Percentiles rank a stretch among this genome's conserved stretches.
Evolutionary conservation across 2,329 filamentous ascomycete genomes (phyloP).

Genomic region (Xylariomycetidae sp.): DNA sequence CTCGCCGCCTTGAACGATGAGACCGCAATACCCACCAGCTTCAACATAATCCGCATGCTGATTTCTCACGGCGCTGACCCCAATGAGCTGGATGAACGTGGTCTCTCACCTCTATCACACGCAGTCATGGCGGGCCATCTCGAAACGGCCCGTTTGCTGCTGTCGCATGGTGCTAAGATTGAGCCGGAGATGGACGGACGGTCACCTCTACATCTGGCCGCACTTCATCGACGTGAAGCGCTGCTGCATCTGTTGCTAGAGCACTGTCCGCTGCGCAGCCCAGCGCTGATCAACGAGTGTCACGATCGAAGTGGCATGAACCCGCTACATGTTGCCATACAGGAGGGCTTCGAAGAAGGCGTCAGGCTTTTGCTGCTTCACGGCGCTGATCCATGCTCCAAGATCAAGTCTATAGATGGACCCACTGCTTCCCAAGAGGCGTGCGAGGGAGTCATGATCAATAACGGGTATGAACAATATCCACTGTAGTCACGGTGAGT

Average conservation of each 20-base stretch:
- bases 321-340: background rate
- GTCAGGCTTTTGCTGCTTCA: background rate
- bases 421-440: no score
- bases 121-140: background rate
- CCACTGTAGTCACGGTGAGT: no score
- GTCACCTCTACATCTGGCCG: background rate
- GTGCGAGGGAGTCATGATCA: no score
- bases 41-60: background rate
- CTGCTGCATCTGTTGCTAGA: background rate
- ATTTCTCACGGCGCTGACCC: background rate
- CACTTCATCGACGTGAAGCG: background rate
- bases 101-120: background rate
- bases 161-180: background rate
- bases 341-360: background rate
- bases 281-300: background rate
- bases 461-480: no score
- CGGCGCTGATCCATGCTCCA: background rate
- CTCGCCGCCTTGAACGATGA: background rate
- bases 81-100: background rate
- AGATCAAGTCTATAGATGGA: no score
- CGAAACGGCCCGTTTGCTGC: background rate
- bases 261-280: background rate
- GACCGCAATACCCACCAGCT: no score
- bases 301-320: background rate
- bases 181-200: background rate